Evolutionary conservation across 306 rosid genomes (phyloP).

Genomic region (Astragalus glycyphyllos): DNA sequence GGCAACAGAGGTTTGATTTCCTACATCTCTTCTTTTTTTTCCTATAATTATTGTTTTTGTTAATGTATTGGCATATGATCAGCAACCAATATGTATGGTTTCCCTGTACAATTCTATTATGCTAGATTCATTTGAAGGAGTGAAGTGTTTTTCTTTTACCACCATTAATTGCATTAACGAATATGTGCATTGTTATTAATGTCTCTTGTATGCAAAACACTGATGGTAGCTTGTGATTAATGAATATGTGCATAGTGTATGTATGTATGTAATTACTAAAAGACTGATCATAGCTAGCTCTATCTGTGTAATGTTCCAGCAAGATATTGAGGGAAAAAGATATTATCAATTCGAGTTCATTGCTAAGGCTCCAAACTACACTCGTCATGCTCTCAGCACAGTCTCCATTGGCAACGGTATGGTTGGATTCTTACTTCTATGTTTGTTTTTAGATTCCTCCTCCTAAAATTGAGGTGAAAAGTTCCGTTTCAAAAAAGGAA

Average conservation of each 20-base stretch:
- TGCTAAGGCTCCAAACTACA: slow-evolving; percentile 92
- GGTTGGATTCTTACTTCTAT: slow-evolving; percentile 28
- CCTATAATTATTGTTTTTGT: background rate
- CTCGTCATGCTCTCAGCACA: slow-evolving; percentile 92
- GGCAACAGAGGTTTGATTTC: slow-evolving; percentile 77
- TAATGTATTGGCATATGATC: slow-evolving; percentile 18
- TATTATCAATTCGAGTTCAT: slow-evolving; percentile 85
- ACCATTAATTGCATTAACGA: background rate
- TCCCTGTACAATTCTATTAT: slow-evolving; percentile 1
- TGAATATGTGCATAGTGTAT: background rate
- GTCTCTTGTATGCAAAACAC: slow-evolving; percentile 8
- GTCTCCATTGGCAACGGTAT: slow-evolving; percentile 86
- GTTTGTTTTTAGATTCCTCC: background rate
- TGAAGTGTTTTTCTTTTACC: background rate
- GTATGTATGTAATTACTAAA: background rate
- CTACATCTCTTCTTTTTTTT: background rate
- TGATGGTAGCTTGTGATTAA: background rate
- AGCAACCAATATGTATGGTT: slow-evolving; percentile 2
- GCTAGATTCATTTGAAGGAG: slow-evolving; percentile 26
- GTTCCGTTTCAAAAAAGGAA: too few relatives aligned
- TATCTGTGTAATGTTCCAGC: slow-evolving; percentile 57
- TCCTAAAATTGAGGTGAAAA: too few relatives aligned
- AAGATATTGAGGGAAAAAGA: slow-evolving; percentile 76
- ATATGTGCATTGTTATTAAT: background rate
- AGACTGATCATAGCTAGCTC: slow-evolving; percentile 23